Conservation (phyloP, 2,329 filamentous ascomycete genomes). For the Monilinia polystroma region DNA sequence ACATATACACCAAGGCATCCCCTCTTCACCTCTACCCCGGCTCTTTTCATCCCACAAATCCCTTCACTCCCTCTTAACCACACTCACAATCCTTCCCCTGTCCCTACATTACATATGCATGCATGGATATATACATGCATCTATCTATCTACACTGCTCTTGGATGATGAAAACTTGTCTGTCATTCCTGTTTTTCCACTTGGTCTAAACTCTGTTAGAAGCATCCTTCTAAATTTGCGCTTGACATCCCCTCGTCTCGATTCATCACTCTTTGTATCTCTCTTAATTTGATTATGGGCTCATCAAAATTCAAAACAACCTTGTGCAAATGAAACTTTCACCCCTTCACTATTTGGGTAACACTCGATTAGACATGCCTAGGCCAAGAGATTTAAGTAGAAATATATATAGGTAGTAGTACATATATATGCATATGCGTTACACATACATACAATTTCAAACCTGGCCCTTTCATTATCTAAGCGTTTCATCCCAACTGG, state of each 20-base stretch:
- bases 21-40: background rate
- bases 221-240: background rate
- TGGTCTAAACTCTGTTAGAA: background rate
- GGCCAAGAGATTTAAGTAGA: conserved; percentile 4
- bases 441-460: conserved; percentile 1
- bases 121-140: background rate
- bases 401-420: conserved; percentile 13
- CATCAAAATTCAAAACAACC: background rate
- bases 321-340: background rate
- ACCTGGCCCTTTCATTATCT: conserved; percentile 6
- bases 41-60: background rate
- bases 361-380: conserved; percentile 6
- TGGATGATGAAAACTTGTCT: background rate
- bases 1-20: conserved; percentile 6
- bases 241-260: background rate
- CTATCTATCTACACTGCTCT: conserved; percentile 5
- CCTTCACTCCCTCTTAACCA: background rate
- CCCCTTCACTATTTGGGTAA: conserved; percentile 1
- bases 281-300: too few relatives aligned
- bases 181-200: background rate
- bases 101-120: conserved; percentile 16
- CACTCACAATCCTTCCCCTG: background rate
- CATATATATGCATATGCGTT: conserved; percentile 8
- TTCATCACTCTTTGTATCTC: background rate
- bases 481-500: background rate